Evolutionary conservation across 306 rosid species (phyloP).

Genomic region (Alnus rubra): DNA sequence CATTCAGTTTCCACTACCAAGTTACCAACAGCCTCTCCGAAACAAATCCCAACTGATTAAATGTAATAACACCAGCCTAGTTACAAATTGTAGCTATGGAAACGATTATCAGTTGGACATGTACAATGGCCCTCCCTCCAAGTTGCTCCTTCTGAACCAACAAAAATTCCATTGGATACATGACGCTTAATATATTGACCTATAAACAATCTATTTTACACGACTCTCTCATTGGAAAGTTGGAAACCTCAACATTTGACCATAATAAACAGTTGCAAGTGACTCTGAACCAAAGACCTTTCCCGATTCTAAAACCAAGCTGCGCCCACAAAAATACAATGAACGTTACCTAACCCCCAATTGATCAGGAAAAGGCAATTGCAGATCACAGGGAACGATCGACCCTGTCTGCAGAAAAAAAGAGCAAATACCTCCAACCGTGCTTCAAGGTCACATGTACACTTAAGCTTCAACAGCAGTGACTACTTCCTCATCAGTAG

Average conservation of each 20-base stretch:
- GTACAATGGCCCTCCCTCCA: constrained; percentile 15
- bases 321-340: constrained; percentile 1
- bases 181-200: constrained; percentile 28
- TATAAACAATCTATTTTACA: constrained; percentile 33
- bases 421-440: not conserved
- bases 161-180: constrained; percentile 41
- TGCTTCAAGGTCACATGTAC: constrained; percentile 14
- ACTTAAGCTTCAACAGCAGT: constrained; percentile 54
- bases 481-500: constrained; percentile 63
- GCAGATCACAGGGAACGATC: constrained; percentile 5
- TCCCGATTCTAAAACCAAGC: not conserved
- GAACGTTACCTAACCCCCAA: constrained; percentile 12
- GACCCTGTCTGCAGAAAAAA: constrained; percentile 22
- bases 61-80: not conserved
- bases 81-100: constrained; percentile 27
- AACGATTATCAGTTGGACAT: constrained; percentile 6
- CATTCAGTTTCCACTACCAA: not conserved
- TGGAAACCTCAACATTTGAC: constrained; percentile 9
- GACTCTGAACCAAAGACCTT: constrained; percentile 24
- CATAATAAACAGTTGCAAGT: constrained; percentile 22
- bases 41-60: not conserved
- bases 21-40: not conserved
- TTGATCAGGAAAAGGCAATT: constrained; percentile 17
- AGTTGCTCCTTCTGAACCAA: constrained; percentile 22
- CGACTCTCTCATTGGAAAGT: not conserved